Percentiles rank a stretch among this genome's conserved stretches.
Evolutionary conservation across 495 filamentous ascomycete species (phyloP).

Genomic region (Aspergillus carlsbadensis): DNA sequence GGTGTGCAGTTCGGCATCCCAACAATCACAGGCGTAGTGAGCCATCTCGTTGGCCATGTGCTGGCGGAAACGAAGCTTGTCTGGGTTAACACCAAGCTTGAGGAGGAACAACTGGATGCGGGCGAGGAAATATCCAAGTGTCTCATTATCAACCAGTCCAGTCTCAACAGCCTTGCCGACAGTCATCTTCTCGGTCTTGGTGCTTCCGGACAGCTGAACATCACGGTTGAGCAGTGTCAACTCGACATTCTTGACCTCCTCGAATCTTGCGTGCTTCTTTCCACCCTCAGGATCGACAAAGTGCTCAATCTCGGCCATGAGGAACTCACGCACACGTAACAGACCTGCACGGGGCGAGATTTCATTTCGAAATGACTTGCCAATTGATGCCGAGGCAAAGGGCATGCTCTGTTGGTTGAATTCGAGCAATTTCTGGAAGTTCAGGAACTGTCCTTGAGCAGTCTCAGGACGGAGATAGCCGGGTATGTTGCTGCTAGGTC

Average conservation of each 20-base stretch:
- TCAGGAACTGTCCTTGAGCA: conserved; percentile 67
- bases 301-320: conserved; percentile 76
- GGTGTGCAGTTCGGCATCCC: conserved; percentile 78
- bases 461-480: conserved; percentile 68
- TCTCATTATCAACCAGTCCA: conserved; percentile 77
- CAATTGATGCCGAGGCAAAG: conserved; percentile 72
- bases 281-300: conserved; percentile 70
- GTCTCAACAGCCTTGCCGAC: conserved; percentile 71
- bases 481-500: conserved; percentile 61
- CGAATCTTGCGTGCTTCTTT: conserved; percentile 67
- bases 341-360: conserved; percentile 69
- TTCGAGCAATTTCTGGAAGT: conserved; percentile 68
- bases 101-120: conserved; percentile 73
- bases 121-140: conserved; percentile 82
- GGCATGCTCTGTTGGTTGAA: conserved; percentile 71
- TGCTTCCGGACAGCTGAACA: conserved; percentile 68
- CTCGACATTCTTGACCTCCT: conserved; percentile 60
- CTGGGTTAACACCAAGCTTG: conserved; percentile 66
- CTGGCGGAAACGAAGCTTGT: conserved; percentile 78
- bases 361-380: conserved; percentile 75
- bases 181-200: conserved; percentile 55
- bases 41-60: conserved; percentile 85
- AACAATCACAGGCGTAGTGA: conserved; percentile 82
- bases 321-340: conserved; percentile 67
- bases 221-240: conserved; percentile 68